Percentiles rank a stretch among this genome's conserved stretches.
phyloP scores from a whole-genome alignment of 192 early-diverging fungal genomes.

The Backusella luteola region DNA sequence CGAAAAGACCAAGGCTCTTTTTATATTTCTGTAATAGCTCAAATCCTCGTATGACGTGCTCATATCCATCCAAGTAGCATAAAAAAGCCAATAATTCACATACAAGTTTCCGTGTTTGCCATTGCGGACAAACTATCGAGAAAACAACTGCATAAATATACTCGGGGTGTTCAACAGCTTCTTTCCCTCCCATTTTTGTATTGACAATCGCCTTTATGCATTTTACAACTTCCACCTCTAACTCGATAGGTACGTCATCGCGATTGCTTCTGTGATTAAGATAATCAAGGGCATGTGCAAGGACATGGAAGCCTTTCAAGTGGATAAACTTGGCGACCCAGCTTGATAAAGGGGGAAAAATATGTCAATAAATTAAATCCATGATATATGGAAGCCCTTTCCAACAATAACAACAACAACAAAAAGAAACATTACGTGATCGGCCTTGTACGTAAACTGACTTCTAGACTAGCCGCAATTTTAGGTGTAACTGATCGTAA shows the following conservation, averaged over 20 bases:
- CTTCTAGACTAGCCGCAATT: constrained; percentile 44
- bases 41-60: constrained; percentile 71
- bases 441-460: constrained; percentile 49
- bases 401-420: neutral
- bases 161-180: constrained; percentile 62
- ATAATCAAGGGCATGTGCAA: constrained; percentile 58
- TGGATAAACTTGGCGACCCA: constrained; percentile 81
- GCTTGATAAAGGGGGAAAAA: constrained; percentile 24
- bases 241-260: constrained; percentile 59
- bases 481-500: constrained; percentile 45
- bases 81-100: constrained; percentile 74
- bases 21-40: constrained; percentile 69
- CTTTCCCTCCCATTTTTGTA: constrained; percentile 65
- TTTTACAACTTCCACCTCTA: constrained; percentile 78
- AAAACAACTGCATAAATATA: constrained; percentile 69
- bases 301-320: constrained; percentile 64
- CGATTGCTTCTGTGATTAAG: constrained; percentile 20
- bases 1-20: constrained; percentile 54
- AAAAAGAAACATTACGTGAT: constrained; percentile 41
- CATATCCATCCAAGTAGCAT: constrained; percentile 75
- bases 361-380: neutral
- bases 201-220: constrained; percentile 76
- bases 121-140: constrained; percentile 69
- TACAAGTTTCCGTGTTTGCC: constrained; percentile 65
- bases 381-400: neutral